These are phyloP conservation scores for Ziziphus jujuba DNA, from an alignment of 306 rosid species.

Conservation along the genomic window DNA sequence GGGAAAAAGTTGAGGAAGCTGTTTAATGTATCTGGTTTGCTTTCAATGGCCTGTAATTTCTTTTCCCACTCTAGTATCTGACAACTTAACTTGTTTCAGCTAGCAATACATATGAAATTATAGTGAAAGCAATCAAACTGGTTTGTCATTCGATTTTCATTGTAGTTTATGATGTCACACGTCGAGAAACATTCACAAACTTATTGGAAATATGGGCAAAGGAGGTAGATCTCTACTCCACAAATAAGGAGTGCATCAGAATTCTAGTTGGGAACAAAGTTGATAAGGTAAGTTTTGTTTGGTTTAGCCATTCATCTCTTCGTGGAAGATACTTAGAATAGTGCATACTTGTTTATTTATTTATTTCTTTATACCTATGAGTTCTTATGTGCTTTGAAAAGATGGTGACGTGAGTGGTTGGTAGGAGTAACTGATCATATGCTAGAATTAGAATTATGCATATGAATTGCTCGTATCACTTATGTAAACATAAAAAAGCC, in stretches of 20 bases:
- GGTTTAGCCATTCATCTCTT: slow-evolving; percentile 5
- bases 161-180: slow-evolving; percentile 84
- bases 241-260: slow-evolving; percentile 67
- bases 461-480: no score
- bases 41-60: no score
- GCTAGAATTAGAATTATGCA: no score
- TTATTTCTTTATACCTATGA: background rate
- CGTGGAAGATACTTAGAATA: no score
- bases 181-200: slow-evolving; percentile 80
- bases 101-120: background rate
- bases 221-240: slow-evolving; percentile 75
- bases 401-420: background rate
- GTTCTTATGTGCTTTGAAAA: background rate
- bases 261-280: slow-evolving; percentile 90
- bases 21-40: no score
- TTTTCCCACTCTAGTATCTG: no score
- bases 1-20: no score
- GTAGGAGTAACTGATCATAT: no score
- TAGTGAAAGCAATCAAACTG: slow-evolving; percentile 10
- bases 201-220: slow-evolving; percentile 72
- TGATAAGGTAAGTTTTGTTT: slow-evolving; percentile 66
- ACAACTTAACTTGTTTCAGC: no score
- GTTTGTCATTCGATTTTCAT: slow-evolving; percentile 13
- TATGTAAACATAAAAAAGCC: background rate
- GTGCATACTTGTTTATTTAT: background rate